Evolutionary conservation across 352 stramenopile genomes (phyloP).

Genomic region (Pseudoperonospora humuli): DNA sequence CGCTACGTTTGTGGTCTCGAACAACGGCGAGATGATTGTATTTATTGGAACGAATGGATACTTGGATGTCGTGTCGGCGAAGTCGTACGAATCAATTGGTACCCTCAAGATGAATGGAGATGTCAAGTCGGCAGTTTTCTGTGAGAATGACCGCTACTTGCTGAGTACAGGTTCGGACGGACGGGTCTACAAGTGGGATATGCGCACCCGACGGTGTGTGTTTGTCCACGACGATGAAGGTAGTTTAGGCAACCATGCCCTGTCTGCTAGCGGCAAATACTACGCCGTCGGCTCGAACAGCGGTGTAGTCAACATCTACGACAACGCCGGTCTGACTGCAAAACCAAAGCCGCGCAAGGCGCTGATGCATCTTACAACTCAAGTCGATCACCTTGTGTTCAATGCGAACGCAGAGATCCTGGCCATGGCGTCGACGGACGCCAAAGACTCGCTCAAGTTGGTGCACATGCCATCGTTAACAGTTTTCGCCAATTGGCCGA

Average conservation of each 20-base stretch:
- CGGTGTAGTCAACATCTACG: slow-evolving; percentile 97
- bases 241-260: slow-evolving; percentile 74
- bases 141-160: slow-evolving; percentile 87
- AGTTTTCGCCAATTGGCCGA: slow-evolving; percentile 98
- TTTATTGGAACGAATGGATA: slow-evolving; percentile 95
- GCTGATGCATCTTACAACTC: slow-evolving; percentile 96
- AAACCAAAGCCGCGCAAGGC: slow-evolving; percentile 83
- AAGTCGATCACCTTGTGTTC: slow-evolving; percentile 85
- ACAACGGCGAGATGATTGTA: slow-evolving; percentile 84
- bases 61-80: slow-evolving; percentile 88
- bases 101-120: slow-evolving; percentile 96
- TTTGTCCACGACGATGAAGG: slow-evolving; percentile 81
- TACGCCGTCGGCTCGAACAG: slow-evolving; percentile 92
- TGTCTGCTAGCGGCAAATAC: slow-evolving; percentile 70
- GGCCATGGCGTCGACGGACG: slow-evolving; percentile 87
- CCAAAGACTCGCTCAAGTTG: slow-evolving; percentile 92
- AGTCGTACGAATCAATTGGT: slow-evolving; percentile 90
- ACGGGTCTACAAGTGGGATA: slow-evolving; percentile 95
- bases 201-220: slow-evolving; percentile 79
- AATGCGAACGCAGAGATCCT: slow-evolving; percentile 92
- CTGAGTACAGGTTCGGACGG: slow-evolving; percentile 92
- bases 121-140: slow-evolving; percentile 87
- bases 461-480: slow-evolving; percentile 92
- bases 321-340: slow-evolving; percentile 47
- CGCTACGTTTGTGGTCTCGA: slow-evolving; percentile 87